Percentiles rank a stretch among this genome's conserved stretches.
These are phyloP conservation scores for Botrytis tulipae DNA, from an alignment of 2,329 filamentous ascomycete genomes.

Conservation along the genomic window DNA sequence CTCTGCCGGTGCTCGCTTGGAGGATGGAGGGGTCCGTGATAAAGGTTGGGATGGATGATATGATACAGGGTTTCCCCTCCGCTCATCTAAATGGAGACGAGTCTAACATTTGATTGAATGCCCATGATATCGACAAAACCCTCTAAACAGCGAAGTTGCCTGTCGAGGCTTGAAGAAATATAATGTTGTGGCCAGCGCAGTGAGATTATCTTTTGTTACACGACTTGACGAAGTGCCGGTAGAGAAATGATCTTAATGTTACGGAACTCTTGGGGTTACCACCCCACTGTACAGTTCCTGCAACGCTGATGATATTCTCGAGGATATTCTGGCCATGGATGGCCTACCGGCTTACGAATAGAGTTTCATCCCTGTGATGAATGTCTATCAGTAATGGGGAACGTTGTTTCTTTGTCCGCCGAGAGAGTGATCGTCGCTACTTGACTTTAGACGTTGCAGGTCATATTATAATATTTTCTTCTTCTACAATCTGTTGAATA, in stretches of 20 bases:
- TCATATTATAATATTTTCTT: background rate
- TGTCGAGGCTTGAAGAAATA: constrained; percentile 16
- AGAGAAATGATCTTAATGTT: constrained; percentile 12
- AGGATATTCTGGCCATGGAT: constrained; percentile 8
- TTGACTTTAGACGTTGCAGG: constrained; percentile 3
- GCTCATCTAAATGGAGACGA: constrained; percentile 21
- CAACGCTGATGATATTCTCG: constrained; percentile 13
- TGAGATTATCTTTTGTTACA: constrained; percentile 20
- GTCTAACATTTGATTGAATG: constrained; percentile 4
- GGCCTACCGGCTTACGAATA: constrained; percentile 9
- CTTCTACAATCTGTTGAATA: background rate
- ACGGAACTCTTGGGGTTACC: constrained; percentile 18
- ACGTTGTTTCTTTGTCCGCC: background rate
- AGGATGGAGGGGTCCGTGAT: constrained; percentile 35
- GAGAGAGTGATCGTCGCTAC: background rate
- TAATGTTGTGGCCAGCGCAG: constrained; percentile 18
- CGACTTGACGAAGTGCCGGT: constrained; percentile 15
- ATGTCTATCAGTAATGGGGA: constrained; percentile 8
- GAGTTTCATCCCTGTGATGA: constrained; percentile 18
- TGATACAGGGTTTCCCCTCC: constrained; percentile 31
- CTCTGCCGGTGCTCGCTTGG: constrained; percentile 35
- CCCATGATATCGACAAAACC: constrained; percentile 7
- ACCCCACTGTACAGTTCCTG: constrained; percentile 17
- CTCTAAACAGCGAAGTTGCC: constrained; percentile 20
- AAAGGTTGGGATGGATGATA: constrained; percentile 35